These are phyloP conservation scores for Bruguiera sexangula DNA, from an alignment of 345 rosid species.

Conservation along the genomic window DNA sequence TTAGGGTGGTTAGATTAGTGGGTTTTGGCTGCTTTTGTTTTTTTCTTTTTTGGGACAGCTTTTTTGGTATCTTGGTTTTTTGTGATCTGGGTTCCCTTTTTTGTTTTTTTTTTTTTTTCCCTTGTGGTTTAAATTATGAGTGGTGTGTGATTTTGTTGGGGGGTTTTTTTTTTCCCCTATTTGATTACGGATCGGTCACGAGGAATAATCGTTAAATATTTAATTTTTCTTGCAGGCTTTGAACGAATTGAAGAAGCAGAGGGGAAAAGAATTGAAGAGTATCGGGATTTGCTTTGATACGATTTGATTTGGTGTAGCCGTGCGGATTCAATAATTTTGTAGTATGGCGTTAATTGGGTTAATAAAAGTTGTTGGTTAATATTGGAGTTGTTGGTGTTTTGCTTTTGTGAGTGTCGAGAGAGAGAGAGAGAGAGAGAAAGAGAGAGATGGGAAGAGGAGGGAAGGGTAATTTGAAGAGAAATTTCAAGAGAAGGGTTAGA, in stretches of 20 bases:
- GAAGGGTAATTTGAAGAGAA: slow-evolving; percentile 47
- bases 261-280: slow-evolving; percentile 14
- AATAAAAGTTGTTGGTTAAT: slow-evolving; percentile 28
- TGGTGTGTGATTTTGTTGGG: slow-evolving; percentile 10
- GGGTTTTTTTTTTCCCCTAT: neutral
- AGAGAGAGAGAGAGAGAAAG: slow-evolving; percentile 11
- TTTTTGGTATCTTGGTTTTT: slow-evolving; percentile 10
- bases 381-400: slow-evolving; percentile 23
- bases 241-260: slow-evolving; percentile 28
- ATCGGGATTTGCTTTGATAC: slow-evolving; percentile 20
- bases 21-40: neutral
- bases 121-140: neutral
- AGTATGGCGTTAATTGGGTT: slow-evolving; percentile 3
- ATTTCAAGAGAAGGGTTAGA: slow-evolving; percentile 44
- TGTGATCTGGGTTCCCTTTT: slow-evolving; percentile 11
- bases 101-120: neutral
- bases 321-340: slow-evolving; percentile 22
- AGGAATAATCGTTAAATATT: slow-evolving; percentile 14
- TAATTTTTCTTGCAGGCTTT: slow-evolving; percentile 22
- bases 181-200: slow-evolving; percentile 27
- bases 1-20: neutral
- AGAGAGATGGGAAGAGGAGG: slow-evolving; percentile 80
- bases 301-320: slow-evolving; percentile 17
- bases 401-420: slow-evolving; percentile 6
- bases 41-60: neutral